phyloP scores from a whole-genome alignment of 2,329 filamentous ascomycete species.

The Neophaeococcomyces mojaviensis region DNA sequence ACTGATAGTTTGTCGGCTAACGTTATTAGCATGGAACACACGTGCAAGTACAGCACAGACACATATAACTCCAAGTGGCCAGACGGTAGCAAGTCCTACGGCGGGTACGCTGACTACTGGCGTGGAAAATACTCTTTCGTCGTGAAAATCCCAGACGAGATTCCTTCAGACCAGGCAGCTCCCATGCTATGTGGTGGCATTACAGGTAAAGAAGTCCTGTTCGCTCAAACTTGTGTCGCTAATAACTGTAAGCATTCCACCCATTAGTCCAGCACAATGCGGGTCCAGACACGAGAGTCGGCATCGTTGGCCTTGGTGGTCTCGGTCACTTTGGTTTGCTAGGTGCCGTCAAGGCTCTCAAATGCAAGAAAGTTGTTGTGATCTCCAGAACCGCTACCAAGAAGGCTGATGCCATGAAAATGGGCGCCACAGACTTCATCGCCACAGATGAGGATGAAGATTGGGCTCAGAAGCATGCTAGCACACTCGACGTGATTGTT shows the following conservation, averaged over 20 bases:
- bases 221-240: constrained; percentile 52
- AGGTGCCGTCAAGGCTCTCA: constrained; percentile 62
- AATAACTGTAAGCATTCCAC: constrained; percentile 57
- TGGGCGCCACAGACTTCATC: constrained; percentile 51
- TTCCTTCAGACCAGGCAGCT: constrained; percentile 47
- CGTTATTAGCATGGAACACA: background rate
- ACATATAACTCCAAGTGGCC: constrained; percentile 55
- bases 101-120: constrained; percentile 53
- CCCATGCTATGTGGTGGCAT: constrained; percentile 57
- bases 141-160: constrained; percentile 40
- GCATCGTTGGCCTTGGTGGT: constrained; percentile 46
- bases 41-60: constrained; percentile 29
- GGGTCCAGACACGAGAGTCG: constrained; percentile 62
- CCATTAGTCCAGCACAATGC: constrained; percentile 60
- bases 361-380: constrained; percentile 54
- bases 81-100: constrained; percentile 58
- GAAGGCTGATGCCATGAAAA: constrained; percentile 42
- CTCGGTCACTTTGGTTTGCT: constrained; percentile 64
- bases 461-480: constrained; percentile 44
- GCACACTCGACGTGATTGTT: constrained; percentile 48
- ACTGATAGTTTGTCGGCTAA: background rate
- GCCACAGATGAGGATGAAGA: constrained; percentile 50
- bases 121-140: constrained; percentile 39
- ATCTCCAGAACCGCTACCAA: constrained; percentile 48
- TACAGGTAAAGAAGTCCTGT: background rate